Evolutionary conservation across 2,329 filamentous ascomycete species (phyloP), one percentile per base, ranked within the genome.

Genomic region (Aureobasidium musti): DNA sequence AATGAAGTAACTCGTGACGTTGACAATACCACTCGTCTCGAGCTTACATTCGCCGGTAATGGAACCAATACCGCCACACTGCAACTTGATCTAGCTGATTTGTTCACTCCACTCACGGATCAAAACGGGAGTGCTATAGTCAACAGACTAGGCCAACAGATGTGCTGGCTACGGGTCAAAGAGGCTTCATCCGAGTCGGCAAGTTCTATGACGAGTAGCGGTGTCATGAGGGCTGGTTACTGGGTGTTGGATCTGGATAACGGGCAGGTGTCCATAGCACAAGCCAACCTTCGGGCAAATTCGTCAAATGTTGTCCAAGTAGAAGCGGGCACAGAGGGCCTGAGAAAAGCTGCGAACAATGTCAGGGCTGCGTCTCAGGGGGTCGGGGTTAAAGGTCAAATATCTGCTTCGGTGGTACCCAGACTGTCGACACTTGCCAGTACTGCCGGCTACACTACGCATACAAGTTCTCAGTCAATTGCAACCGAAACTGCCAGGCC

Each of bases 231-330:
- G 14, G 72, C 71, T 56, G 74, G 76, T 71, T 77, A 77, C 63
- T 72, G 75, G 39, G 74, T 77, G 64, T 77, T 74, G 63, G 75
- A 77, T 63, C 73, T 76, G 43, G 75, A 77, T 68, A 75, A 77
- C 35, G 73, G 71, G 1, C 75, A 77, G 54, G 70, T 73, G 37
- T 74, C 74, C 2, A 67, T 77, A 37, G 75, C 73, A 11, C 74
- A 76, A 59, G 73, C 75, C 10, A 68, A 68, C 19, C 61, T 64
- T 14, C 5, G 33, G 5, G 37, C 47, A 13, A 33, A 30, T 23
- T 33, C 35, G 17, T 45, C 61, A 37, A 64, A 64, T 14, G 37
- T 54, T 3, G 37, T 64, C 14, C 28, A 7, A 1, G 35, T 64
- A 5, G 35, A 64, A 45, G 61, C 61, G 23, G 61, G 61, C 26